These are phyloP conservation scores for Acacia concinna DNA, from an alignment of 331 rosid genomes.

Conservation along the genomic window DNA sequence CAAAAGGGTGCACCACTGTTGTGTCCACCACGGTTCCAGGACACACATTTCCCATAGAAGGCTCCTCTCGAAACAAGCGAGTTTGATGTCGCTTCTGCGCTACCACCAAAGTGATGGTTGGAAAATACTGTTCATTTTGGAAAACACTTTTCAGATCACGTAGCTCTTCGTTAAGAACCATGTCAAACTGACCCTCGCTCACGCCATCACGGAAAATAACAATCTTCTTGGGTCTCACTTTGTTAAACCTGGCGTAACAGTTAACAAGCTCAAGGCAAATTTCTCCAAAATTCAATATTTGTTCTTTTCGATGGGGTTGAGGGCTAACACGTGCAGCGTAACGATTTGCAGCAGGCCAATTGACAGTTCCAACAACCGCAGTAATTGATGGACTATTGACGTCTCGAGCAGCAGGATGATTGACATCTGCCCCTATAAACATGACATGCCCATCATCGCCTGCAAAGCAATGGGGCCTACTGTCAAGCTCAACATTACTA, in stretches of 20 bases:
- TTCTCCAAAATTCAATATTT: slow-evolving; percentile 57
- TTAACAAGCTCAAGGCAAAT: slow-evolving; percentile 65
- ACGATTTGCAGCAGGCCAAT: slow-evolving; percentile 85
- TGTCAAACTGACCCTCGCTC: slow-evolving; percentile 74
- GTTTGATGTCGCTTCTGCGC: slow-evolving; percentile 81
- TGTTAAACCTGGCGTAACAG: slow-evolving; percentile 41
- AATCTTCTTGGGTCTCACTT: slow-evolving; percentile 53
- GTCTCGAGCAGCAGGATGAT: slow-evolving; percentile 62
- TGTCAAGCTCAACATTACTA: slow-evolving; percentile 70
- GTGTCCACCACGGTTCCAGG: slow-evolving; percentile 84
- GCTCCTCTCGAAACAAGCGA: slow-evolving; percentile 60
- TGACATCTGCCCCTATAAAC: slow-evolving; percentile 89
- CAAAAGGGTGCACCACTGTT: slow-evolving; percentile 60
- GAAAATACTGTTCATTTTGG: slow-evolving; percentile 38
- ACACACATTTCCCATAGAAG: slow-evolving; percentile 45
- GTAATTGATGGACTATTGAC: slow-evolving; percentile 61
- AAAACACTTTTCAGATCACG: slow-evolving; percentile 53
- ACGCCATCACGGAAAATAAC: slow-evolving; percentile 81
- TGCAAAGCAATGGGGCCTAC: slow-evolving; percentile 45
- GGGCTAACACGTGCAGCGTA: slow-evolving; percentile 68
- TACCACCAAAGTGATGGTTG: slow-evolving; percentile 67
- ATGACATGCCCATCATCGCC: slow-evolving; percentile 55
- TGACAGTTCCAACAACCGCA: slow-evolving; percentile 74
- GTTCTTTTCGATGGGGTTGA: slow-evolving; percentile 55
- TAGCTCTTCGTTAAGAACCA: slow-evolving; percentile 82